Evolutionary conservation across 352 stramenopile species (phyloP), one percentile per base, ranked within the genome.

Genomic region (Globisporangium megalacanthum): DNA sequence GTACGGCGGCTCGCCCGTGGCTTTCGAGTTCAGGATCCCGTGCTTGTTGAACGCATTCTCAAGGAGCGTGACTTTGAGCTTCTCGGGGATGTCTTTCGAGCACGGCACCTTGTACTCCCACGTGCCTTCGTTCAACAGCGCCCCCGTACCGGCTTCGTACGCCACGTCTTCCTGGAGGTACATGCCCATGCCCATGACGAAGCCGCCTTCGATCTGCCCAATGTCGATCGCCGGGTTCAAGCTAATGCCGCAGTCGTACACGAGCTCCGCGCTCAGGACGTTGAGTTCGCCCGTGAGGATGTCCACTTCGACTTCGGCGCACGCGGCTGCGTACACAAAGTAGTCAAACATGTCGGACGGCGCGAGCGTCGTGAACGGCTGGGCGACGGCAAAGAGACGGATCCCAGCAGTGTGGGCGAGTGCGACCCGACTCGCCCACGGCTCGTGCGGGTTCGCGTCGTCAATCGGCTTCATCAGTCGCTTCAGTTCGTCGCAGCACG

Each of bases 181-280:
- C 68, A 97, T 88, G 3, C 96, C 96, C 72, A 98, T 97, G 44
- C 93, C 95, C 62, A 98, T 96, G 51, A 98, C 86, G 68, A 99
- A 99, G 1, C 92, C 96, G 25, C 96, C 96, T 77, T 99, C 96
- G 46, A 99, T 98, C 72, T 99, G 96, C 17, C 96, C 95, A 68
- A 99, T 97, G 64, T 99, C 95, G 66, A 99, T 98, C 14, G 89
- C 80, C 19, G 95, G 95, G 68, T 98, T 99, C 64, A 99, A 96
- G 56, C 88, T 98, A 7, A 86, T 86, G 36, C 96, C 96, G 37
- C 98, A 79, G 60, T 97, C 89, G 83, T 97, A 96, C 50, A 92
- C 57, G 49, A 97, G 78, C 56, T 96, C 86, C 6, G 88, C 73
- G 39, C 77, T 71, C 31, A 86, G 41, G 65, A 96, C 81, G 51